phyloP scores from a whole-genome alignment of 2,329 filamentous ascomycete species.

The Mycosphaerelloides madeirae region DNA sequence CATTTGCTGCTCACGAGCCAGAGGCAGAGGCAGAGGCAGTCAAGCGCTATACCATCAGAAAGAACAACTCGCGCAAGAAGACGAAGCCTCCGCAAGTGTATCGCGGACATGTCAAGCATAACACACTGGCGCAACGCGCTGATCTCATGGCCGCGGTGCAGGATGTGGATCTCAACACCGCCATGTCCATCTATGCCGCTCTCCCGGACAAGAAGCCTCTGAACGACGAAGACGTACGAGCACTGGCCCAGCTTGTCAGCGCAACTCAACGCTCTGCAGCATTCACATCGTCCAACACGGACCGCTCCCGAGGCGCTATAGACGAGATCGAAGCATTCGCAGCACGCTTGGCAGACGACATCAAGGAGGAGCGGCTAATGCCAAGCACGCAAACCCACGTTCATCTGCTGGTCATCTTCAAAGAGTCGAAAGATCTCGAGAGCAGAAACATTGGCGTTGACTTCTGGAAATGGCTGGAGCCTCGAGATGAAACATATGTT shows the following conservation, averaged over 20 bases:
- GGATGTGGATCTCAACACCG: conserved; percentile 12
- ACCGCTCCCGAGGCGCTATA: conserved; percentile 8
- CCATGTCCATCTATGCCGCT: conserved; percentile 19
- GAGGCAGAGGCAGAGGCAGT: too few relatives aligned
- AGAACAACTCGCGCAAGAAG: too few relatives aligned
- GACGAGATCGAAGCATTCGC: conserved; percentile 29
- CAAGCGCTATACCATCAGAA: too few relatives aligned
- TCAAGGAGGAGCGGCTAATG: conserved; percentile 33
- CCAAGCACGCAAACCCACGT: conserved; percentile 38
- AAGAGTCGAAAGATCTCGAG: conserved; percentile 42
- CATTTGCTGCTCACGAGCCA: too few relatives aligned
- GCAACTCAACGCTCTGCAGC: conserved; percentile 8
- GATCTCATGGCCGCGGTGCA: conserved; percentile 20
- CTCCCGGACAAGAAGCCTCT: conserved; percentile 15
- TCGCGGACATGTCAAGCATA: conserved; percentile 2
- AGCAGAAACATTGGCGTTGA: conserved; percentile 25
- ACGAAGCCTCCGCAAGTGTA: too few relatives aligned
- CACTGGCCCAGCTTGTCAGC: conserved; percentile 11
- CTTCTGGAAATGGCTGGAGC: conserved; percentile 48
- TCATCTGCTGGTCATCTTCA: conserved; percentile 46
- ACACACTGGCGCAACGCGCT: conserved; percentile 7
- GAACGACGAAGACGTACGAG: conserved; percentile 9
- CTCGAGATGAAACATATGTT: conserved; percentile 40
- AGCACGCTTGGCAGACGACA: conserved; percentile 37
- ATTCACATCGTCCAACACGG: conserved; percentile 7